These are phyloP conservation scores for Pachysolen tannophilus DNA, from an alignment of 805 yeast genomes.

Conservation along the genomic window DNA sequence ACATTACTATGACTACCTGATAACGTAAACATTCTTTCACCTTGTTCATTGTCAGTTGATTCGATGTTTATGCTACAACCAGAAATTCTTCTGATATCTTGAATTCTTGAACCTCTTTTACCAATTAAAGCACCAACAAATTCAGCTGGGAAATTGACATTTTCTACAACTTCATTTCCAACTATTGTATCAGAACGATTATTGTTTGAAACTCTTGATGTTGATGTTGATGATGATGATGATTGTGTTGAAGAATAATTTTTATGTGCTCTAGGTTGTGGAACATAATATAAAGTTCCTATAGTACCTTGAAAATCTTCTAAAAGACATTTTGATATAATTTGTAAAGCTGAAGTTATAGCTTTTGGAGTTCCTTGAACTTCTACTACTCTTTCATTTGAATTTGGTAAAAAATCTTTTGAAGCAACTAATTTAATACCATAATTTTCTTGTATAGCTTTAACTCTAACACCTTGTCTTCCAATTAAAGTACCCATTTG, in stretches of 20 bases:
- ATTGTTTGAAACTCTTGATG: conserved; percentile 1
- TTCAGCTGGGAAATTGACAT: conserved; percentile 61
- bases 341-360: conserved; percentile 47
- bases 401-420: conserved; percentile 71
- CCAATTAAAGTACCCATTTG: conserved; percentile 91
- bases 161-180: conserved; percentile 22
- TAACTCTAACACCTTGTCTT: conserved; percentile 72
- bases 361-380: conserved; percentile 70
- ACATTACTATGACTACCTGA: conserved; percentile 49
- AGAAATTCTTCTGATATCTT: conserved; percentile 70
- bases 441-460: conserved; percentile 61
- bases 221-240: conserved; percentile 1
- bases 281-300: conserved; percentile 58
- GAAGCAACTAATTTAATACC: conserved; percentile 81
- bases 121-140: conserved; percentile 90
- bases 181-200: background rate
- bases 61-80: conserved; percentile 77
- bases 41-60: conserved; percentile 54
- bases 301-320: conserved; percentile 67
- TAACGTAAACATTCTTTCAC: conserved; percentile 64
- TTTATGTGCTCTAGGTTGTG: conserved; percentile 21
- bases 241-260: conserved; percentile 6
- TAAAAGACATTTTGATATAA: conserved; percentile 61
- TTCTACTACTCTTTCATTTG: conserved; percentile 82
- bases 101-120: conserved; percentile 76